Percentiles rank a stretch among this genome's conserved stretches.
These are phyloP conservation scores for Endothia cerciana DNA, from an alignment of 2,329 filamentous ascomycete genomes.

Conservation along the genomic window DNA sequence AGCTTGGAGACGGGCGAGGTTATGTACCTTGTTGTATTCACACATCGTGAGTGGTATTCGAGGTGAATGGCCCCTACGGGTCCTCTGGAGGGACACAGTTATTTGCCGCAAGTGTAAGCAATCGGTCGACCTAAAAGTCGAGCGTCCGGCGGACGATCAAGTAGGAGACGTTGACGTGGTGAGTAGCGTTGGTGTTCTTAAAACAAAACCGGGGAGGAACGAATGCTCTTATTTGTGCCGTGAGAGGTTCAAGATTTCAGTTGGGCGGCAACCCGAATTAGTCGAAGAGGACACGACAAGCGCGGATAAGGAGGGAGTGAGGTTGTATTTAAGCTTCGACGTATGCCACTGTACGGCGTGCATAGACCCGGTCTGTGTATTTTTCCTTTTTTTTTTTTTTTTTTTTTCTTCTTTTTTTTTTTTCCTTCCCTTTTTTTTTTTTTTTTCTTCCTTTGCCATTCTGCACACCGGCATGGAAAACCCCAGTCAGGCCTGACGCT, in stretches of 20 bases:
- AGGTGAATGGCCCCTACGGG: background rate
- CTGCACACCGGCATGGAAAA: too few species aligned
- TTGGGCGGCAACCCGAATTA: conserved; percentile 6
- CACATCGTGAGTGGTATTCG: conserved; percentile 14
- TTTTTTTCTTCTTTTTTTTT: background rate
- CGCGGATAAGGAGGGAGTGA: background rate
- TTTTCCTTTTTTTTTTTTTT: background rate
- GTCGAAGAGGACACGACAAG: background rate
- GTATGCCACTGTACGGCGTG: background rate
- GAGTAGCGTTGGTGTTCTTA: background rate
- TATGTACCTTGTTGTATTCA: conserved; percentile 29
- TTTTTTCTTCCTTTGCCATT: too few species aligned
- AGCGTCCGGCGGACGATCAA: too few species aligned
- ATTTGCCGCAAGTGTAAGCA: background rate
- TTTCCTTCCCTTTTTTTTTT: background rate
- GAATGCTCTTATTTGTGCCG: background rate
- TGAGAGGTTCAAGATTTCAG: background rate
- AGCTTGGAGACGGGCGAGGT: background rate
- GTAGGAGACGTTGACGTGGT: background rate
- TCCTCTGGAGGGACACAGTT: background rate
- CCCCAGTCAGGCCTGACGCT: too few species aligned
- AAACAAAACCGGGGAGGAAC: background rate
- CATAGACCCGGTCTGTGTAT: conserved; percentile 13
- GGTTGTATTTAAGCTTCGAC: conserved; percentile 20
- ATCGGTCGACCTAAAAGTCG: background rate